Evolutionary conservation across 805 yeast genomes (phyloP).

Genomic region (Ascoidea rubescens): DNA sequence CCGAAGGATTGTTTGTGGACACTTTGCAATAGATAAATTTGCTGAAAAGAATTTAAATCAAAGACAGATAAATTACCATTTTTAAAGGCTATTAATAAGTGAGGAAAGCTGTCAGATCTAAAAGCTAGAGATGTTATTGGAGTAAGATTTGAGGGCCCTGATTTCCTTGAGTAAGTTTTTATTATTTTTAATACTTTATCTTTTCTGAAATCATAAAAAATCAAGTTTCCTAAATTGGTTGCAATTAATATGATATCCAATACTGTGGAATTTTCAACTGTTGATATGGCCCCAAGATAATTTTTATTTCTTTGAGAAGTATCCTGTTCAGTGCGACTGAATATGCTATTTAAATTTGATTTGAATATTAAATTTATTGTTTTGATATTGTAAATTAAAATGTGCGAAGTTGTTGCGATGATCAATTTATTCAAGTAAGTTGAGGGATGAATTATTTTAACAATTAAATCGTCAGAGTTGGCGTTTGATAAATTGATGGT

Average conservation of each 20-base stretch:
- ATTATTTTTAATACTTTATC: slow-evolving; percentile 43
- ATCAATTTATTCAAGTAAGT: slow-evolving; percentile 85
- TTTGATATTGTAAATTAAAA: slow-evolving; percentile 59
- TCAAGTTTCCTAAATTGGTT: slow-evolving; percentile 49
- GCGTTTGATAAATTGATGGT: slow-evolving; percentile 26
- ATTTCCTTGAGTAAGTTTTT: slow-evolving; percentile 22
- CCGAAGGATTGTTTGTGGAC: slow-evolving; percentile 66
- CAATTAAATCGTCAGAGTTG: slow-evolving; percentile 37
- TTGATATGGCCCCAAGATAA: slow-evolving; percentile 43
- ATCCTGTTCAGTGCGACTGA: background rate
- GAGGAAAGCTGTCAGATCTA: slow-evolving; percentile 80
- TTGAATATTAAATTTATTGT: slow-evolving; percentile 60
- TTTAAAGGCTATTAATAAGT: slow-evolving; percentile 63
- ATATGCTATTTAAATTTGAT: slow-evolving; percentile 18
- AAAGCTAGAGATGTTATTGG: slow-evolving; percentile 57
- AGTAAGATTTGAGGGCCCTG: slow-evolving; percentile 19
- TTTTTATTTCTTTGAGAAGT: slow-evolving; percentile 17
- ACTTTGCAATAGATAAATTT: slow-evolving; percentile 62
- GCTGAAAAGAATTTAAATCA: slow-evolving; percentile 56
- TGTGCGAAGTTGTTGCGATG: slow-evolving; percentile 55
- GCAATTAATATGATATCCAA: slow-evolving; percentile 77
- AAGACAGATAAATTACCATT: slow-evolving; percentile 80
- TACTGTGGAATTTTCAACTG: slow-evolving; percentile 76
- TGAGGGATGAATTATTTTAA: slow-evolving; percentile 67
- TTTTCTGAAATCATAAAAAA: slow-evolving; percentile 52